Evolutionary conservation across 768 basidiomycete species (phyloP), one percentile per base, ranked within the genome.

Genomic region (Boletus coccyginus): DNA sequence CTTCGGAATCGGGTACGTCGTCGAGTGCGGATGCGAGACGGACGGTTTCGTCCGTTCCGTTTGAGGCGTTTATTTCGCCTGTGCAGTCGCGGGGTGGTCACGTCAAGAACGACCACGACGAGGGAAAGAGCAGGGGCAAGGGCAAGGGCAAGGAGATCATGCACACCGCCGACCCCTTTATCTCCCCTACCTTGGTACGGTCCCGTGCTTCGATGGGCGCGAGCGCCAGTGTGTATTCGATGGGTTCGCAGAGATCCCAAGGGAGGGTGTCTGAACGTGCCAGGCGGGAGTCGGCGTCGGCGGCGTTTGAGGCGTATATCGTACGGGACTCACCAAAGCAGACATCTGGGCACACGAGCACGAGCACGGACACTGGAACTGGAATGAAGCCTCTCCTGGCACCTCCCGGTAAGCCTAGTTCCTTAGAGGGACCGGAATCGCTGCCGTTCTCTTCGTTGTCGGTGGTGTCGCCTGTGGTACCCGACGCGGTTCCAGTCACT

Each of bases 51-150:
- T 38, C 40, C 13, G 21, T 52, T 10, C 55, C 62, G 8, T 70
- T 69, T 11, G 56, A 63, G 32, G 60, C 51, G 7, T 70, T 66
- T 44, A 68, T 69, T 11, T 70, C 68, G 16, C 63, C 63, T 5
- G 43, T 38, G 10, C 53, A 49, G 13, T 12, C 27, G 2, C 52
- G 39, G 17, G n/a, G 31, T n/a, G 13, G 6, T 24, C 24, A 12
- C 35, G 9, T 21, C 45, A 16, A 49, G n/a, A 38, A 31, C n/a
- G 17, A 19, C 19, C 21, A 21, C 2, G 21, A 21, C 21, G 21
- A 21, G 21, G 21, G 21, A 21, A 21, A 21, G 21, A 21, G 21
- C 21, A 21, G 21, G 21, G 38, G n/a, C 42, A 40, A 56, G 33
- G 62, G 36, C 16, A 60, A 56, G 19, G 31, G 38, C 16, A 51